phyloP scores from a whole-genome alignment of 2,329 filamentous ascomycete genomes.

The Penicillium sp. region DNA sequence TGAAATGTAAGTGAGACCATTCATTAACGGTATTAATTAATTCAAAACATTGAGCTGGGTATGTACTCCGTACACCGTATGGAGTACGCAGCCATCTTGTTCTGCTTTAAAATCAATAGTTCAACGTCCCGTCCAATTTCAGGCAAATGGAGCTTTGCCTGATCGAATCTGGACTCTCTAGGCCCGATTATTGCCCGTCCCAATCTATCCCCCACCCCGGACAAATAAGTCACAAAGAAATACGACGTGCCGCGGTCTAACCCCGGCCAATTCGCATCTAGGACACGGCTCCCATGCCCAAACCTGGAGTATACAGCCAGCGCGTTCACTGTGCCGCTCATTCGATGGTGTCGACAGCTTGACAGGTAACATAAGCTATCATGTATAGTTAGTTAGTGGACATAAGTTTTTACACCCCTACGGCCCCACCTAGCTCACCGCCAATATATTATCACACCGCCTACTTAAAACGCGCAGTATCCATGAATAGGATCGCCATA shows the following conservation, averaged over 20 bases:
- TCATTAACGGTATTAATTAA: not conserved
- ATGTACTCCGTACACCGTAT: no score
- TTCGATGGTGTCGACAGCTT: not conserved
- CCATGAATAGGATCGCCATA: no score
- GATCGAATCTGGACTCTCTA: not conserved
- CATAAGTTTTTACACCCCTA: no score
- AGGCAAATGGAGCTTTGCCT: not conserved
- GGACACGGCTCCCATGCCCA: not conserved
- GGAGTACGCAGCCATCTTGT: no score
- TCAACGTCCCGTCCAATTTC: slow-evolving; percentile 1
- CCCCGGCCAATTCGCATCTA: slow-evolving; percentile 3
- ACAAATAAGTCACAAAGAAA: slow-evolving; percentile 7
- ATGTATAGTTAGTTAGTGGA: no score
- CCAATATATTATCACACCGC: no score
- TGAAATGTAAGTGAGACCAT: not conserved
- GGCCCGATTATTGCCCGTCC: not conserved
- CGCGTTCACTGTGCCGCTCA: not conserved
- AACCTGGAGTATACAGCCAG: slow-evolving; percentile 10
- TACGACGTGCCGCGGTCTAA: slow-evolving; percentile 5
- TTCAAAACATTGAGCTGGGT: not conserved
- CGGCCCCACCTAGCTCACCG: no score
- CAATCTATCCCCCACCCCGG: slow-evolving; percentile 8
- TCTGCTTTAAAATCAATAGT: no score
- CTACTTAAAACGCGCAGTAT: no score
- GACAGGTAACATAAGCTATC: slow-evolving; percentile 7